Evolutionary conservation across 176 grass and related monocot species (phyloP), one percentile per base, ranked within the genome.

Genomic region (Ensete glaucum): DNA sequence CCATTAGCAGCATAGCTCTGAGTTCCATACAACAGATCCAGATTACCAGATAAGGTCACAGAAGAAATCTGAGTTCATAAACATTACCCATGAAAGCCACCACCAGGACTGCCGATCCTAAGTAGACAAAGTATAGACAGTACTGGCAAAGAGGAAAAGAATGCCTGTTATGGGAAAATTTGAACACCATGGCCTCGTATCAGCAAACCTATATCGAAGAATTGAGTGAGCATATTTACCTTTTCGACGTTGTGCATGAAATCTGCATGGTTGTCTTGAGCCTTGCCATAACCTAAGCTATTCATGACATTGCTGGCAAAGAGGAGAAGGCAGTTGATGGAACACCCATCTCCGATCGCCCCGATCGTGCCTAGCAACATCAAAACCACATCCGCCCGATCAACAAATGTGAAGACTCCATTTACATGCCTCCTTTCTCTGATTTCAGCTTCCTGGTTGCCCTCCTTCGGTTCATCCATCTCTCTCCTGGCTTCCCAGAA

Each of bases 281-380:
- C 71, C 54, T 68, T 80, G 13, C 85, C 84, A 69, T 85, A 82
- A 5, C 94, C 94, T 29, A 98, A 82, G 67, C 82, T 87, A 80
- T 98, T 98, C 88, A 98, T 93, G n/a, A 98, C 86, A 64, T 86
- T 81, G 87, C 90, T 93, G 7, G 90, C 94, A 74, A 98, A 98
- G 80, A 98, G 85, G 73, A 98, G 88, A 50, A 98, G 90, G 57
- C 85, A 88, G 68, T 98, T 98, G 53, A 86, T 88, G 50, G 94
- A 93, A 82, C 94, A 98, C 17, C 94, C 94, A 75, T 98, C 94
- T 59, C 84, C 94, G 23, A 98, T 73, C 59, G 90, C 88, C 0
- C 94, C 94, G 15, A 93, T 78, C 24, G 90, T 91, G 77, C 94
- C 94, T 62, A 98, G 48, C 20, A 55, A 64, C 94, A 93, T 98